A percentile compares a stretch with the other conserved stretches of the same genome.
phyloP scores from a whole-genome alignment of 352 stramenopile species.

The Phytophthora hybrid region DNA sequence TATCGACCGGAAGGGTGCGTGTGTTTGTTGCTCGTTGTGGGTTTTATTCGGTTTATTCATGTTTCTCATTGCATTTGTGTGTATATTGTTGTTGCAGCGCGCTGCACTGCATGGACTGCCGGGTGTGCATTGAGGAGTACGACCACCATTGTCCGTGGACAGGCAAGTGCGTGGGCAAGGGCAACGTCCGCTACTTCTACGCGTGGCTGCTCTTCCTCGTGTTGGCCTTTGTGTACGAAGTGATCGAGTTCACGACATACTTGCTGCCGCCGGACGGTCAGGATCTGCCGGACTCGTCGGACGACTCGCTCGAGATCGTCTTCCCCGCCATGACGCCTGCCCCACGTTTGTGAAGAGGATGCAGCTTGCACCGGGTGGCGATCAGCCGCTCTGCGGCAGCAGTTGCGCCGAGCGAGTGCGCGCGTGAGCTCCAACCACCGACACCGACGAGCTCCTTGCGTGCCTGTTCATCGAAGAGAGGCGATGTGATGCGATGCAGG shows the following conservation, averaged over 20 bases:
- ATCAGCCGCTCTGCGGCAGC: slow-evolving; percentile 12
- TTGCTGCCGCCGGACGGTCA: slow-evolving; percentile 73
- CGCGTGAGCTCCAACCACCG: slow-evolving; percentile 13
- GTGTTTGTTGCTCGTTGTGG: not conserved
- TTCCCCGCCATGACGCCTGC: slow-evolving; percentile 17
- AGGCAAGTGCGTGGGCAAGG: slow-evolving; percentile 88
- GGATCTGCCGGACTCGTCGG: slow-evolving; percentile 42
- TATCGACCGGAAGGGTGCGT: slow-evolving; percentile 75
- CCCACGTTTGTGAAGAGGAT: slow-evolving; percentile 31
- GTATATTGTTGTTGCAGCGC: slow-evolving; percentile 46
- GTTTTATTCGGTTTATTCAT: not conserved
- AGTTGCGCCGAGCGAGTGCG: not conserved
- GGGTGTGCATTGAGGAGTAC: slow-evolving; percentile 88
- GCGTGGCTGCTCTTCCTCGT: slow-evolving; percentile 87
- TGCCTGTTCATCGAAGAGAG: slow-evolving; percentile 7
- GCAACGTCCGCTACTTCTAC: slow-evolving; percentile 82
- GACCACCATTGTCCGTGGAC: slow-evolving; percentile 96
- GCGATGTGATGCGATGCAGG: slow-evolving; percentile 8
- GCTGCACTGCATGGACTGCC: slow-evolving; percentile 89
- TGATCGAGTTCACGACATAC: slow-evolving; percentile 91
- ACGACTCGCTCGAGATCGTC: slow-evolving; percentile 47
- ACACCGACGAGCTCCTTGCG: not conserved
- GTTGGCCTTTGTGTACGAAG: slow-evolving; percentile 87
- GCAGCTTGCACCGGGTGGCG: slow-evolving; percentile 11
- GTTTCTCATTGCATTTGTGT: slow-evolving; percentile 15